Base-by-base conservation (phyloP, 2,329 filamentous ascomycete genomes). In the Ceratocystis diversiconidia region DNA sequence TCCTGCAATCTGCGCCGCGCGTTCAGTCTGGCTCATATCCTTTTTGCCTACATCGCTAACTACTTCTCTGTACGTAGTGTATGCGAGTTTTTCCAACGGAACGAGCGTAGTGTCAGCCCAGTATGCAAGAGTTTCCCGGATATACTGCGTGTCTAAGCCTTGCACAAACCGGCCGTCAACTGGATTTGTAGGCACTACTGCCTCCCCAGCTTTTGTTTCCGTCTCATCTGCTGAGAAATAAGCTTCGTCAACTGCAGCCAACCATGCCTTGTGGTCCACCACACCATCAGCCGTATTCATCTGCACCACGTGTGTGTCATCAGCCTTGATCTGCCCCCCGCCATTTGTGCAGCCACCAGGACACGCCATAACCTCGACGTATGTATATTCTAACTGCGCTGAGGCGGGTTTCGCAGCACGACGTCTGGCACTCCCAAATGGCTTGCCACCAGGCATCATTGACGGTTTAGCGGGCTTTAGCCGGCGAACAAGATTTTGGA, bases 341-440 rank as follows among this genome's bases (percentile, higher is more conserved):
- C 94, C 94, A 71, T 99, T 99, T 65, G 94, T 99, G 77, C 94
- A 99, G 2, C 94, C 94, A n/a, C 94, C 94, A 0, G 94, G 94
- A 74, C 94, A 99, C 15, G 94, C 94, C 94, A 99, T 99, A 67
- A 99, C 94, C 76, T 99, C 94, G 32, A 97, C 89, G 75, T 95
- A 97, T n/a, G 88, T 82, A 73, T 92, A 92, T 44, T 96, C 90
- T 19, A 74, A 72, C 17, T 43, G 57, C 10, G 82, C 82, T 5
- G 77, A 82, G 17, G 74, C 77, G 15, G 22, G 10, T 25, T 28
- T 28, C 1, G 22, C 19, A 5, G 6, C 28, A 28, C 55, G 55
- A 68, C 79, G 81, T 66, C 81, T 80, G 55, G 77, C 81, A 64
- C 79, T 81, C 1, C 80, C 82, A 59, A 82, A 79, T 0, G 82